Percentiles rank a stretch among this genome's conserved stretches.
Evolutionary conservation across 345 rosid species (phyloP).

Genomic region (Salix brachista): DNA sequence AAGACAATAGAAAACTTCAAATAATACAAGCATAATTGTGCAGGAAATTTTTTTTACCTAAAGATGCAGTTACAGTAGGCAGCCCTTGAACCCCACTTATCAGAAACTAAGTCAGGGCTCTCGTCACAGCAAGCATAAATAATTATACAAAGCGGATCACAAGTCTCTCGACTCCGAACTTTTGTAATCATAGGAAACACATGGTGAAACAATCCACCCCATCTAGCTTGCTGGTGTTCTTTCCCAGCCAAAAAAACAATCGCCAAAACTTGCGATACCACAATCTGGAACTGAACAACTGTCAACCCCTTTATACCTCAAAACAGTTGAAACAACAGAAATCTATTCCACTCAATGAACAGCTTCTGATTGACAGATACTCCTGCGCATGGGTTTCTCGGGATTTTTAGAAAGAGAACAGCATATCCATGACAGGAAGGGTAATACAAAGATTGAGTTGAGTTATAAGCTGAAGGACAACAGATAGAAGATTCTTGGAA

Average conservation of each 20-base stretch:
- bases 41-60: slow-evolving; percentile 27
- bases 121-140: slow-evolving; percentile 62
- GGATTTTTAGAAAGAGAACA: slow-evolving; percentile 46
- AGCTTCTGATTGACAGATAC: slow-evolving; percentile 49
- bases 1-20: background rate
- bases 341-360: slow-evolving; percentile 49
- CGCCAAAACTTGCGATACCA: slow-evolving; percentile 60
- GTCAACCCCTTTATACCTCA: slow-evolving; percentile 20
- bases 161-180: slow-evolving; percentile 39
- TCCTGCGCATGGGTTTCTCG: slow-evolving; percentile 77
- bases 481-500: slow-evolving; percentile 40
- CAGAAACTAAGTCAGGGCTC: slow-evolving; percentile 28
- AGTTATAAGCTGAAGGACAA: slow-evolving; percentile 35
- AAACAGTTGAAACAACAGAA: slow-evolving; percentile 27
- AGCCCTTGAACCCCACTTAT: slow-evolving; percentile 49
- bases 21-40: background rate
- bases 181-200: slow-evolving; percentile 44
- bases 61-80: slow-evolving; percentile 46
- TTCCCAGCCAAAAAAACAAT: slow-evolving; percentile 66
- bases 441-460: slow-evolving; percentile 28
- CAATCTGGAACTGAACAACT: slow-evolving; percentile 24
- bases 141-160: slow-evolving; percentile 73
- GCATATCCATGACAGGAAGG: slow-evolving; percentile 31
- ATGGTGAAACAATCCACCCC: slow-evolving; percentile 51
- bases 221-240: slow-evolving; percentile 50